Evolutionary conservation across 768 basidiomycete species (phyloP).

Genomic region (Termitomyces sp.): DNA sequence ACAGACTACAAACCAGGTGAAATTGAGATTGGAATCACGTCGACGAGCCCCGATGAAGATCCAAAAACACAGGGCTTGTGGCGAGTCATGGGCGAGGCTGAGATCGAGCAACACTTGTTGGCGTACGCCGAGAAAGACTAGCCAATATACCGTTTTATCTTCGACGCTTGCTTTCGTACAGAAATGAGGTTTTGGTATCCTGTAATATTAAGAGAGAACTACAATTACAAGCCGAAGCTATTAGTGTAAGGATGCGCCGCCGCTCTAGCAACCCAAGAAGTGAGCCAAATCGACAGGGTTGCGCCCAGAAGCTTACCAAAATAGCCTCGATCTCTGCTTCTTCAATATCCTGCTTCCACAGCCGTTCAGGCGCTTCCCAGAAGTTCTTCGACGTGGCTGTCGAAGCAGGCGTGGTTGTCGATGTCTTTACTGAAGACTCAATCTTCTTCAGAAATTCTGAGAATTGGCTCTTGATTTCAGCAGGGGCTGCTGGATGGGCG

Average conservation of each 20-base stretch:
- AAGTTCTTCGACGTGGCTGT: constrained; percentile 36
- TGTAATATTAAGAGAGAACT: constrained; percentile 5
- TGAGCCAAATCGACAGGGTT: not conserved
- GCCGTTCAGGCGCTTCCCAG: constrained; percentile 65
- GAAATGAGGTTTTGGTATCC: not conserved
- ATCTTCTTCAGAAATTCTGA: constrained; percentile 37
- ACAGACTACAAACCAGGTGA: constrained; percentile 96
- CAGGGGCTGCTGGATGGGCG: constrained; percentile 67
- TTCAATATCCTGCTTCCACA: constrained; percentile 52
- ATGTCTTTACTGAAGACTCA: constrained; percentile 20
- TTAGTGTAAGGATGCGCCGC: constrained; percentile 57
- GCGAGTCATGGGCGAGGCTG: constrained; percentile 74
- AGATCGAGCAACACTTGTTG: constrained; percentile 76
- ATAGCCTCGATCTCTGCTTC: constrained; percentile 65
- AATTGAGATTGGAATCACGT: constrained; percentile 94
- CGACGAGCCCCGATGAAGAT: constrained; percentile 67
- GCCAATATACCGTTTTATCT: constrained; percentile 17
- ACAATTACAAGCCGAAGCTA: not conserved
- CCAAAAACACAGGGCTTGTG: constrained; percentile 70
- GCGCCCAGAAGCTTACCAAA: constrained; percentile 40
- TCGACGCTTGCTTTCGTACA: not conserved
- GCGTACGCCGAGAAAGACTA: constrained; percentile 91
- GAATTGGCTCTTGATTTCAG: constrained; percentile 52
- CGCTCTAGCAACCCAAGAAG: constrained; percentile 41
- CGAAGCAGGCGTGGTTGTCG: constrained; percentile 8